Percentiles rank a stretch among this genome's conserved stretches.
These are phyloP conservation scores for Calonectria pteridis DNA, from an alignment of 2,329 filamentous ascomycete genomes.

Conservation along the genomic window DNA sequence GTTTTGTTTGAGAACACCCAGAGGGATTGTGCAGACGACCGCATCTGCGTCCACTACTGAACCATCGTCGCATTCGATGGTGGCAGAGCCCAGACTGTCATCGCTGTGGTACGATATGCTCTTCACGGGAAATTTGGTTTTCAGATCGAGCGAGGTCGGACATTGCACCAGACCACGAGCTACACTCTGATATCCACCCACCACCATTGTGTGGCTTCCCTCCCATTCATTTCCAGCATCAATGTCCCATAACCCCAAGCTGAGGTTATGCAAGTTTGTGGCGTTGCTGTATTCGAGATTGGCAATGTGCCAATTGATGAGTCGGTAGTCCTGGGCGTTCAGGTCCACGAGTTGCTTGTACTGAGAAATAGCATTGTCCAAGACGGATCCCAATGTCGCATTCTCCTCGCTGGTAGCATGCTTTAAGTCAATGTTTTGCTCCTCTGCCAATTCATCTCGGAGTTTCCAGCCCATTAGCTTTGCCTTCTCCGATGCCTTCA, in stretches of 20 bases:
- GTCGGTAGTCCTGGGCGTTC: slow-evolving; percentile 85
- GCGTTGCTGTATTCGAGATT: slow-evolving; percentile 99
- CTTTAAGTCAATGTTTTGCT: slow-evolving; percentile 79
- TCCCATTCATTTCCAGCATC: slow-evolving; percentile 98
- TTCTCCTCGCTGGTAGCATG: slow-evolving; percentile 70
- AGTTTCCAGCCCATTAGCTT: slow-evolving; percentile 86
- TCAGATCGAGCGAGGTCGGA: slow-evolving; percentile 82
- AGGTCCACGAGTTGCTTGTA: slow-evolving; percentile 88
- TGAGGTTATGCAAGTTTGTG: slow-evolving; percentile 86
- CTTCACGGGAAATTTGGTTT: slow-evolving; percentile 78
- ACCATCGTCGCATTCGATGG: slow-evolving; percentile 83
- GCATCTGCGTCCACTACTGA: slow-evolving; percentile 84
- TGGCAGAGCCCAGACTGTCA: slow-evolving; percentile 61
- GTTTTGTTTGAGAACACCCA: slow-evolving; percentile 91
- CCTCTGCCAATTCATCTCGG: slow-evolving; percentile 70
- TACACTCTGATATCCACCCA: slow-evolving; percentile 94
- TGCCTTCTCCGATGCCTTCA: slow-evolving; percentile 82
- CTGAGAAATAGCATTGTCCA: slow-evolving; percentile 91
- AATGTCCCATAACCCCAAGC: slow-evolving; percentile 93
- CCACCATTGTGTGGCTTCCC: slow-evolving; percentile 91
- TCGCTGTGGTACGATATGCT: slow-evolving; percentile 75
- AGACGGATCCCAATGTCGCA: slow-evolving; percentile 88
- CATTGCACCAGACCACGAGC: slow-evolving; percentile 86
- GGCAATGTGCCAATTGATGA: slow-evolving; percentile 98
- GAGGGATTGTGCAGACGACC: slow-evolving; percentile 89